Percentiles rank a stretch among this genome's conserved stretches.
Evolutionary conservation across 2,329 filamentous ascomycete species (phyloP).

Genomic region (Sphaerulina populicola): DNA sequence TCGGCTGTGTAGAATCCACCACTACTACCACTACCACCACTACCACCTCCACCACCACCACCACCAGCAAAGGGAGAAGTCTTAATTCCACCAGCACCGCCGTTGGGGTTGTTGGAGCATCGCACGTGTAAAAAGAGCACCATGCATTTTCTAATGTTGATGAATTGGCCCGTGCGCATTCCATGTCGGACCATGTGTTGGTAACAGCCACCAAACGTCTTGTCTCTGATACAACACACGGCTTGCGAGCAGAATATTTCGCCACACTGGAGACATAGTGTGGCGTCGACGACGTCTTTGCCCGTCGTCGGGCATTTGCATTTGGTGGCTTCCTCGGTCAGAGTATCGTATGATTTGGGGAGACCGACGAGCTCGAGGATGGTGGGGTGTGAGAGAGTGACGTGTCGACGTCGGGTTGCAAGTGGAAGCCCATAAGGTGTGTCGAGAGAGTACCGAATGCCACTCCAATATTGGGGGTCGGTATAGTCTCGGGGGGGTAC

Average conservation of each 20-base stretch:
- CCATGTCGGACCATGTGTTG: conserved; percentile 89
- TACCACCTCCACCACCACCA: too few species aligned
- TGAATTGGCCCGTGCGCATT: conserved; percentile 80
- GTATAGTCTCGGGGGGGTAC: conserved; percentile 19
- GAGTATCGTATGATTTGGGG: conserved; percentile 80
- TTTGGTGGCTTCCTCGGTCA: conserved; percentile 85
- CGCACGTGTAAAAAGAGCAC: conserved; percentile 76
- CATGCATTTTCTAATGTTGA: conserved; percentile 94
- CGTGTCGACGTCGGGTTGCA: conserved; percentile 3
- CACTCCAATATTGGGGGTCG: conserved; percentile 26
- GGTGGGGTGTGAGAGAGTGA: conserved; percentile 65
- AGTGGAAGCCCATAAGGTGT: neutral
- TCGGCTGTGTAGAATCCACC: too few species aligned
- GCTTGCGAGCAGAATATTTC: conserved; percentile 95
- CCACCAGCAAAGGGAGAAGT: too few species aligned
- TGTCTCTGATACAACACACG: conserved; percentile 72
- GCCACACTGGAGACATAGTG: conserved; percentile 87
- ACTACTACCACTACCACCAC: neutral
- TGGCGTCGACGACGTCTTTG: conserved; percentile 83
- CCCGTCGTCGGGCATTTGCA: conserved; percentile 79
- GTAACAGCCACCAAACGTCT: conserved; percentile 66
- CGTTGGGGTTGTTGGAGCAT: conserved; percentile 24
- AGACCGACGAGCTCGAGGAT: conserved; percentile 92
- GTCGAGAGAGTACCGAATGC: conserved; percentile 25
- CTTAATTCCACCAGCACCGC: too few species aligned